Evolutionary conservation across 2,329 filamentous ascomycete species (phyloP).

Genomic region (Trichoderma sp.): DNA sequence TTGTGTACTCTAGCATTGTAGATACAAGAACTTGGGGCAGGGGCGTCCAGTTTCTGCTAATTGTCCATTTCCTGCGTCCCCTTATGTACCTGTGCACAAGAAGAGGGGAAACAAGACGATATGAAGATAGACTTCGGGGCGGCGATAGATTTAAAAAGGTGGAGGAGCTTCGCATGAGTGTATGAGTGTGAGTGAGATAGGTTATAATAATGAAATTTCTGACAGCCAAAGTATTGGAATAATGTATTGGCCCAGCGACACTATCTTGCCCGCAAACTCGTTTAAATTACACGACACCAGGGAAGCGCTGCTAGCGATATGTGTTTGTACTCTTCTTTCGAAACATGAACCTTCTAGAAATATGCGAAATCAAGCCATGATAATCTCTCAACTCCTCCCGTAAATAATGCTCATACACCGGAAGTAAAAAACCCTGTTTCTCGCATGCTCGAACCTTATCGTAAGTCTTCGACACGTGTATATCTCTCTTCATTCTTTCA

Average conservation of each 20-base stretch:
- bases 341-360: constrained; percentile 24
- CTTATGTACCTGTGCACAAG: constrained; percentile 12
- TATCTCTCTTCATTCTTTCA: constrained; percentile 14
- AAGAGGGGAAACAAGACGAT: neutral
- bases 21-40: constrained; percentile 53
- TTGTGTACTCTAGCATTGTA: constrained; percentile 72
- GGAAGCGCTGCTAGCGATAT: neutral
- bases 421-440: constrained; percentile 12
- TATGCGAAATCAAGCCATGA: constrained; percentile 24
- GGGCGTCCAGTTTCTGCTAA: constrained; percentile 39
- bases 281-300: constrained; percentile 13
- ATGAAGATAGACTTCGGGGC: neutral
- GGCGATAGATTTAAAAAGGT: constrained; percentile 2
- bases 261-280: constrained; percentile 4
- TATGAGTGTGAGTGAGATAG: constrained; percentile 9
- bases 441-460: constrained; percentile 9
- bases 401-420: constrained; percentile 29
- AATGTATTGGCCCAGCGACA: neutral
- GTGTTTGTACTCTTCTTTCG: constrained; percentile 12
- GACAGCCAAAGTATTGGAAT: neutral
- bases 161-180: neutral
- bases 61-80: constrained; percentile 28
- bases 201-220: constrained; percentile 17
- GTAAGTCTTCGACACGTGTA: constrained; percentile 15
- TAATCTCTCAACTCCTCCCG: constrained; percentile 30